A percentile compares a stretch with the other conserved stretches of the same genome.
Evolutionary conservation across 768 basidiomycete species (phyloP).

Genomic region (Collybia mongolica): DNA sequence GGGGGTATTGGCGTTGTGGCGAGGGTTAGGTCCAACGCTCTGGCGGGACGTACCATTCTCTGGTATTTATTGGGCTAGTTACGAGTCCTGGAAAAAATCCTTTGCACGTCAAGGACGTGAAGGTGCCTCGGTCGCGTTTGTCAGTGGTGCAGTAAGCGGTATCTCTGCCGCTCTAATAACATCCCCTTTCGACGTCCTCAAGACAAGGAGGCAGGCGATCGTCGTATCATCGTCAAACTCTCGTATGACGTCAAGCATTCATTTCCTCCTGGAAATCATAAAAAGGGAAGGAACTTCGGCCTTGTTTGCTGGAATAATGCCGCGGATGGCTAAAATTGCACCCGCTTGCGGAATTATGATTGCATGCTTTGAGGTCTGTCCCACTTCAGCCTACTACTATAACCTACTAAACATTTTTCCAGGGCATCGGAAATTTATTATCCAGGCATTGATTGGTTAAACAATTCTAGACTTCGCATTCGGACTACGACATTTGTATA

Average conservation of each 20-base stretch:
- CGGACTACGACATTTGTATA: slow-evolving; percentile 8
- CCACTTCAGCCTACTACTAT: not conserved
- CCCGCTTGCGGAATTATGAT: slow-evolving; percentile 99
- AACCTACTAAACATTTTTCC: slow-evolving; percentile 9
- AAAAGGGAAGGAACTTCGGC: slow-evolving; percentile 76
- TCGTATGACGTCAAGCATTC: slow-evolving; percentile 50
- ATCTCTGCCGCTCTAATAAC: slow-evolving; percentile 84
- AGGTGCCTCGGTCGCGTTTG: slow-evolving; percentile 74
- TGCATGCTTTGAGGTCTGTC: slow-evolving; percentile 83
- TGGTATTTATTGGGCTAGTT: slow-evolving; percentile 95
- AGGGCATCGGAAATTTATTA: slow-evolving; percentile 64
- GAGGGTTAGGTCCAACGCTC: slow-evolving; percentile 87
- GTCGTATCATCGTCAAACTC: slow-evolving; percentile 56
- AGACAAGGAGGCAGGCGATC: slow-evolving; percentile 88
- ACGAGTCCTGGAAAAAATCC: slow-evolving; percentile 75
- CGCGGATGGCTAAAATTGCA: slow-evolving; percentile 92
- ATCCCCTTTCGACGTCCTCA: slow-evolving; percentile 95
- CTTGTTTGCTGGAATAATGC: slow-evolving; percentile 81
- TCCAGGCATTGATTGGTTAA: slow-evolving; percentile 23
- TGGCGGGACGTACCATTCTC: slow-evolving; percentile 99
- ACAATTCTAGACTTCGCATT: slow-evolving; percentile 5
- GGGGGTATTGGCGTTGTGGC: slow-evolving; percentile 78
- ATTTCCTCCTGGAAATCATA: slow-evolving; percentile 67
- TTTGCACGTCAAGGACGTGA: slow-evolving; percentile 52
- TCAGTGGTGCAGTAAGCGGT: slow-evolving; percentile 90